Conservation (phyloP, 805 yeast genomes). For the Starmerella khaoyaiensis region DNA sequence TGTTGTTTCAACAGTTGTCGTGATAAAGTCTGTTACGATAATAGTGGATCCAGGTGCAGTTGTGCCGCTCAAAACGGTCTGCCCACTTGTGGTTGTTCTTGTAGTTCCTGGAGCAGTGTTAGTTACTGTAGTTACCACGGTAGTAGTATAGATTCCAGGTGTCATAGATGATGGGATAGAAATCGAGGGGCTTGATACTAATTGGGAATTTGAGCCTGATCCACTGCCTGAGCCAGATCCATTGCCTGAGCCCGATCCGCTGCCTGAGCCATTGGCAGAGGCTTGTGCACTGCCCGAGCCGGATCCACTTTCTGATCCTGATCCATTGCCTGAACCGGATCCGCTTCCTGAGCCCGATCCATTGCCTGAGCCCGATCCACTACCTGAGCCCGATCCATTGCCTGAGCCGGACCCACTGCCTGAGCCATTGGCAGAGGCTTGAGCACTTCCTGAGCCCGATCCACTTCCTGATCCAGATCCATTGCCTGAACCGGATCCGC, state of each 20-base stretch:
- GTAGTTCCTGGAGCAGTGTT: slow-evolving; percentile 5
- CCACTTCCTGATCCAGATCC: no score
- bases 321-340: not conserved
- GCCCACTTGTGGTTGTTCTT: not conserved
- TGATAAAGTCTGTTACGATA: not conserved
- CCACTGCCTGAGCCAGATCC: not conserved
- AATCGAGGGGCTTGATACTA: not conserved
- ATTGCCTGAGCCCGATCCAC: not conserved
- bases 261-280: no score
- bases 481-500: not conserved
- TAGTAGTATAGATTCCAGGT: slow-evolving; percentile 5
- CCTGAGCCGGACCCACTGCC: no score
- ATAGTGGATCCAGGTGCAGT: not conserved
- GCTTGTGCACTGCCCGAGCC: no score
- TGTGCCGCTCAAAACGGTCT: not conserved
- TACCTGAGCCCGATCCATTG: no score
- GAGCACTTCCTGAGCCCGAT: no score
- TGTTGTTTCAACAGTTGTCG: not conserved
- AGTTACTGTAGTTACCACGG: slow-evolving; percentile 1
- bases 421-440: no score
- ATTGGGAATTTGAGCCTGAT: not conserved
- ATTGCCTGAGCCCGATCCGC: not conserved
- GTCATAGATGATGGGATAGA: not conserved
- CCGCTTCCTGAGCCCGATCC: not conserved
- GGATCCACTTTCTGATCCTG: no score